Evolutionary conservation across 2,329 filamentous ascomycete genomes (phyloP), one percentile per base, ranked within the genome.

Genomic region (Fusarium equiseti): DNA sequence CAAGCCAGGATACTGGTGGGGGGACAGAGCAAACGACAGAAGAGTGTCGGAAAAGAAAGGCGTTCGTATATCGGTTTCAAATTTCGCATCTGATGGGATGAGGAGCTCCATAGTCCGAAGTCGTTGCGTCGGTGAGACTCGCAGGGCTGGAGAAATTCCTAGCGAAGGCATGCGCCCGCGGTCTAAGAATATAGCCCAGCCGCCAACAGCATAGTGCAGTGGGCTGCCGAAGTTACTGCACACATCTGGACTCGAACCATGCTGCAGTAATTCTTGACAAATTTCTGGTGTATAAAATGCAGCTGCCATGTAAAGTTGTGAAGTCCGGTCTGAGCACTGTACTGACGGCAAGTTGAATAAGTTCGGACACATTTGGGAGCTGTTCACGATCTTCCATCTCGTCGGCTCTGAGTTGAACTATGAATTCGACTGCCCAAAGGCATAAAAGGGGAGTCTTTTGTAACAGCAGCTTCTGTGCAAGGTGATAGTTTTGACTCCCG

Each of bases 341-440:
- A 18, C 5, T 38, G 16, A 38, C 3, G 9, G 32, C 32, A 18
- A 18, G 9, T 6, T 2, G 32, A 38, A 1, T 6, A 11, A 38
- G 8, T 0, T 38, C 9, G 0, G 32, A 4, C 5, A 38, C 0
- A 1, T 18, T 4, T 11, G 1, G 32, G 3, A 2, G 9, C 9
- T 18, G 0, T 18, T 1, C 9, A 18, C 9, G 5, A 2, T 2
- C 0, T 6, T 10, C 0, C 8, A 10, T 35, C 32, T 18, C 0
- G 5, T 18, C 5, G 1, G 5, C 4, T 18, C 32, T 38, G 8
- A 18, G 5, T 6, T 18, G 9, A 6, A 38, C 3, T 4, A 38
- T 11, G 16, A 38, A 18, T 18, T 11, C 2, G 5, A 38, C 32
- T 6, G 32, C 16, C 32, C 32, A 38, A 6, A 38, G 32, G 32